Percentiles rank a stretch among this genome's conserved stretches.
Evolutionary conservation across 345 rosid genomes (phyloP).

Genomic region (Diplotaxis tenuifolia): DNA sequence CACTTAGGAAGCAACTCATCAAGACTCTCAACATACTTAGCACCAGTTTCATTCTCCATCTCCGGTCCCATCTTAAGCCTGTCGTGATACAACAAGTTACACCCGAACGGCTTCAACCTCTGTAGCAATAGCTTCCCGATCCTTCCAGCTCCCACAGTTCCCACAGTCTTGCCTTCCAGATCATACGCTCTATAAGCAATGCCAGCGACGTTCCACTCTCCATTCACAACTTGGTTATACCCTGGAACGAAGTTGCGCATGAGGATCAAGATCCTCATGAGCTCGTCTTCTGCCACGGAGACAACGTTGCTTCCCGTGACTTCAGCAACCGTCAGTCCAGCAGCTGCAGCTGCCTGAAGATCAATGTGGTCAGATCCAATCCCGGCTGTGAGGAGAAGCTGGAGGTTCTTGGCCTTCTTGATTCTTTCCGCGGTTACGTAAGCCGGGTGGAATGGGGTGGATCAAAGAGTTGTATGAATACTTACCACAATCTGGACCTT

Average conservation of each 20-base stretch:
- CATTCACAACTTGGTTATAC: conserved; percentile 67
- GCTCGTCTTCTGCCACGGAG: conserved; percentile 94
- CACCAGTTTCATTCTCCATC: conserved; percentile 67
- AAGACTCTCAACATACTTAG: conserved; percentile 75
- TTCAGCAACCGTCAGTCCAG: conserved; percentile 89
- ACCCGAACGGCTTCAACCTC: conserved; percentile 84
- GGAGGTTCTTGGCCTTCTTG: conserved; percentile 80
- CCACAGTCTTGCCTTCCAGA: conserved; percentile 93
- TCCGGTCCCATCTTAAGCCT: conserved; percentile 71
- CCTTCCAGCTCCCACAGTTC: conserved; percentile 89
- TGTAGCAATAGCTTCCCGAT: conserved; percentile 88
- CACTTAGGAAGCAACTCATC: conserved; percentile 84
- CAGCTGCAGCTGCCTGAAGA: conserved; percentile 80
- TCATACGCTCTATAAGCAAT: conserved; percentile 86
- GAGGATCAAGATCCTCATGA: conserved; percentile 90
- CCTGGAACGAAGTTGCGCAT: conserved; percentile 91
- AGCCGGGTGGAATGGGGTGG: conserved; percentile 95
- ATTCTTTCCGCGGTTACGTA: conserved; percentile 88
- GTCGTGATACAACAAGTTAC: conserved; percentile 85
- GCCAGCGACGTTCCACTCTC: conserved; percentile 95
- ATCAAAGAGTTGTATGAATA: background rate
- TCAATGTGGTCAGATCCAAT: conserved; percentile 94
- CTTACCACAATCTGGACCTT: conserved; percentile 73
- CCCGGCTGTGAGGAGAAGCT: conserved; percentile 92
- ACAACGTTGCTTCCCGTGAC: conserved; percentile 94